These are phyloP conservation scores for Mycena indigotica DNA, from an alignment of 768 basidiomycete species.

Conservation along the genomic window DNA sequence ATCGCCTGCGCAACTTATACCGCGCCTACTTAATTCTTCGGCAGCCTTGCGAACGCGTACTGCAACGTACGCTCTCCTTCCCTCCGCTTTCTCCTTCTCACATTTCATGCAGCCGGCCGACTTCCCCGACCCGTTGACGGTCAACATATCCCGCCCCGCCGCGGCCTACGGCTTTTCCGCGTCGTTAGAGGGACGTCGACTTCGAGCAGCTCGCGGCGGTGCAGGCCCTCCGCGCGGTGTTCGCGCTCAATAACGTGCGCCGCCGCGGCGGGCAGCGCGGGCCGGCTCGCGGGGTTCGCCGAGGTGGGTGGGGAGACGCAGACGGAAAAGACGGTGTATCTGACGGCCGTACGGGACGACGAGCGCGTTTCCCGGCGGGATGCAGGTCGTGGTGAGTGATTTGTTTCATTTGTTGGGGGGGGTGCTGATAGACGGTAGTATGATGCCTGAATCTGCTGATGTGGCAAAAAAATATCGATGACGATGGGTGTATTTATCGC, in stretches of 20 bases:
- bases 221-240: slow-evolving; percentile 49
- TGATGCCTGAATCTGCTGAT: too few relatives aligned
- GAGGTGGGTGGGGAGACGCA: slow-evolving; percentile 32
- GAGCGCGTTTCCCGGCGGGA: slow-evolving; percentile 40
- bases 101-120: slow-evolving; percentile 16
- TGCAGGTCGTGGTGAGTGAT: slow-evolving; percentile 19
- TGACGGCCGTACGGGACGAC: slow-evolving; percentile 37
- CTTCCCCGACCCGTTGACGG: slow-evolving; percentile 17
- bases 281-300: slow-evolving; percentile 37
- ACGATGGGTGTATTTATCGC: too few relatives aligned
- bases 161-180: too few relatives aligned
- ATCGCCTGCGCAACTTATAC: too few relatives aligned
- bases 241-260: slow-evolving; percentile 46
- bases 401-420: too few relatives aligned
- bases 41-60: slow-evolving; percentile 39
- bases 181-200: slow-evolving; percentile 34
- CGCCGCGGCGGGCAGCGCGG: slow-evolving; percentile 48
- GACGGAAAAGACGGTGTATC: slow-evolving; percentile 38
- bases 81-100: too few relatives aligned
- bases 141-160: slow-evolving; percentile 17
- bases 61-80: slow-evolving; percentile 28
- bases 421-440: too few relatives aligned
- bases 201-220: slow-evolving; percentile 45
- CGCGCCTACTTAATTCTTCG: slow-evolving; percentile 36
- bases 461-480: too few relatives aligned